Evolutionary conservation across 2,329 filamentous ascomycete species (phyloP).

Genomic region (Sclerotinia sclerotiorum): DNA sequence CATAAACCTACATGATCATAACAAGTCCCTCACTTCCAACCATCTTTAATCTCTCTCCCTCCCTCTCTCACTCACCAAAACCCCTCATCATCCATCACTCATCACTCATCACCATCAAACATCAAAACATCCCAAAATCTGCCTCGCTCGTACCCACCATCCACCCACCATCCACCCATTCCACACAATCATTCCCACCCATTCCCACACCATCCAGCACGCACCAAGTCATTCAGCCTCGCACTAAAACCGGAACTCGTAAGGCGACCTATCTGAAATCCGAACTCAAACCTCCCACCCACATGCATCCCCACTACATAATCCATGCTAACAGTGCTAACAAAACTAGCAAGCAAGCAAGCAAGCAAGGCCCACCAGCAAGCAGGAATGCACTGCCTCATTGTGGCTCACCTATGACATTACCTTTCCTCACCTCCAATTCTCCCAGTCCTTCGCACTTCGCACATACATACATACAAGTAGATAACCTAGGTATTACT

Average conservation of each 20-base stretch:
- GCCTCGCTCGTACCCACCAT: neutral
- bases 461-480: too few species aligned
- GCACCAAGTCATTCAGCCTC: constrained; percentile 4
- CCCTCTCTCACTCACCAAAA: neutral
- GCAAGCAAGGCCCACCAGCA: neutral
- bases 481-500: too few species aligned
- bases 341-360: neutral
- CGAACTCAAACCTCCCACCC: neutral
- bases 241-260: constrained; percentile 13
- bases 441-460: neutral
- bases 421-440: constrained; percentile 7
- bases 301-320: constrained; percentile 9
- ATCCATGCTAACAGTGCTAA: neutral
- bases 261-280: constrained; percentile 14
- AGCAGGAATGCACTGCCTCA: constrained; percentile 10
- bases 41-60: neutral
- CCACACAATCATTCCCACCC: too few species aligned
- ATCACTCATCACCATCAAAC: too few species aligned
- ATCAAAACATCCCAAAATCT: neutral
- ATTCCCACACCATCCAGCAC: neutral
- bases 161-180: neutral
- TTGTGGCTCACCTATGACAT: constrained; percentile 15
- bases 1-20: neutral
- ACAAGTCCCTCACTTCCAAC: neutral
- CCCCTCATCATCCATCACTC: neutral